Conservation (phyloP, 129 eudicot genomes). For the Logfia minima region DNA sequence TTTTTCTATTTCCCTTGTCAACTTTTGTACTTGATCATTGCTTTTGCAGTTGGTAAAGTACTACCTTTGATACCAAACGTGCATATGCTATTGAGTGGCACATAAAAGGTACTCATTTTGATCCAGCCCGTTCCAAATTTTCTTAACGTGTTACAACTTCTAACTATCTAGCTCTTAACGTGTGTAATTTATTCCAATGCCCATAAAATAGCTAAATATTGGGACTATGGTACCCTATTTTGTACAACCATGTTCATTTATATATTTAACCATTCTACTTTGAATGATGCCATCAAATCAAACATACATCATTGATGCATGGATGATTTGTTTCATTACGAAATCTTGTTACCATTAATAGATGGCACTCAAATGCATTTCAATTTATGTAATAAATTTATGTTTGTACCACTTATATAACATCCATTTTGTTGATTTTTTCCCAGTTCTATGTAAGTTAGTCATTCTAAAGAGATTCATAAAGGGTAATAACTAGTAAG, state of each 20-base stretch:
- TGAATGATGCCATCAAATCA: conserved; percentile 7
- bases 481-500: conserved; percentile 4
- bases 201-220: background rate
- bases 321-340: conserved; percentile 17
- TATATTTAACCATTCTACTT: background rate
- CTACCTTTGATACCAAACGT: background rate
- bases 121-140: background rate
- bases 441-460: background rate
- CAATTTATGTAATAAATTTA: conserved; percentile 14
- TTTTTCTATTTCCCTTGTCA: background rate
- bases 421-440: background rate
- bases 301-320: conserved; percentile 5
- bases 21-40: background rate
- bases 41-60: background rate
- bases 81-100: background rate
- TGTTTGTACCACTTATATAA: conserved; percentile 7
- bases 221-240: background rate
- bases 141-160: background rate
- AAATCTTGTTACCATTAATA: conserved; percentile 2
- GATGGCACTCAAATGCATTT: conserved; percentile 13
- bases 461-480: background rate
- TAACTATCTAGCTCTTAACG: too few species aligned
- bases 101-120: background rate
- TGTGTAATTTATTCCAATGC: background rate
- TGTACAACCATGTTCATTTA: background rate